Evolutionary conservation across 2,329 filamentous ascomycete genomes (phyloP), one percentile per base, ranked within the genome.

Genomic region (Dryadomyces quercivorus): DNA sequence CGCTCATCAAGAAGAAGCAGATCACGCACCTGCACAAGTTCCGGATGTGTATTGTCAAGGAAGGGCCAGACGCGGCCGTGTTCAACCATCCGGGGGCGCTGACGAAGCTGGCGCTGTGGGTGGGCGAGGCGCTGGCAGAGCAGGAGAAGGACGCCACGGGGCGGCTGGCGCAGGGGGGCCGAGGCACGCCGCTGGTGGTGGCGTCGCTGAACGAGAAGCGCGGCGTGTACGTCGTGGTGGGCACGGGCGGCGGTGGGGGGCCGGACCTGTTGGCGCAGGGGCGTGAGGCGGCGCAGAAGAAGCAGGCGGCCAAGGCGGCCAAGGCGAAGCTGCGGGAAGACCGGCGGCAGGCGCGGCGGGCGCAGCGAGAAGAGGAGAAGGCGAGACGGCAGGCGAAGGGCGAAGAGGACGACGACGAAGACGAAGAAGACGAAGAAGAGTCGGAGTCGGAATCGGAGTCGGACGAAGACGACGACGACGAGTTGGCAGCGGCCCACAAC

Each of bases 41-140:
- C 67, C 87, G 93, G 51, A 90, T 98, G 77, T 94, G 88, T 38
- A 86, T 97, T 4, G 90, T 98, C 62, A 95, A 94, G 66, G 93
- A 97, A 64, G 90, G 92, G 0, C 89, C 91, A 0, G 93, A 97
- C 62, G 86, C 95, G 0, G 72, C 80, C n/a, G 77, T 97, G 12
- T 98, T 98, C 70, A 90, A 85, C 1, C 92, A 97, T 64, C 91
- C 93, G 0, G 88, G 91, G 6, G 93, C 93, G 1, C 73, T 98
- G 22, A 95, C 91, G 2, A 96, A 97, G 68, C 78, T 98, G 15
- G 91, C 92, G 0, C 76, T 95, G 3, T 98, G 93, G 93, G 81
- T 98, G 45, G 88, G 86, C 48, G 92, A 97, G 69, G 93, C 93
- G 0, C 84, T 97, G 47, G 81, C 85, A 1, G 91, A 96, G 60